Percentiles rank a stretch among this genome's conserved stretches.
Evolutionary conservation across 345 rosid genomes (phyloP).

Genomic region (Bretschneidera sinensis): DNA sequence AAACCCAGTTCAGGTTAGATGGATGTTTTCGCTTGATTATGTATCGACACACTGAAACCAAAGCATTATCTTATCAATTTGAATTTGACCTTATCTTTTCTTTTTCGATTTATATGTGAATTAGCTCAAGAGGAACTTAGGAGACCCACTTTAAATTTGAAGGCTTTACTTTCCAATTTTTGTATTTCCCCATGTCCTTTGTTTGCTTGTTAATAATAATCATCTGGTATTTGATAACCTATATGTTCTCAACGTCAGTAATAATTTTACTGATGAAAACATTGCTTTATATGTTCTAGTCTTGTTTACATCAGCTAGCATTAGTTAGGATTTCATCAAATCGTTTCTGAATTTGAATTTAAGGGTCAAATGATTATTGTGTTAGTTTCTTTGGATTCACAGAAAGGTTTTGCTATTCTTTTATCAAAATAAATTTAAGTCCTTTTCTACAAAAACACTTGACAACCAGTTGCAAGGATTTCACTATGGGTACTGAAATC

Average conservation of each 20-base stretch:
- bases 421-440: neutral
- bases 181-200: neutral
- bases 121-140: neutral
- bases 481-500: neutral
- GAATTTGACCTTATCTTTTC: neutral
- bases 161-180: neutral
- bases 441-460: neutral
- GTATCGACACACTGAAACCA: neutral
- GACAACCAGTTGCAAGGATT: too few species aligned
- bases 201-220: neutral
- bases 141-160: neutral
- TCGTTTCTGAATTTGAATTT: too few species aligned
- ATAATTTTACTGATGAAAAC: neutral
- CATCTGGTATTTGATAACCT: neutral
- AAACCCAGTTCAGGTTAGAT: too few species aligned
- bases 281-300: neutral
- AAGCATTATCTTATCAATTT: neutral
- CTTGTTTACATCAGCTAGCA: neutral
- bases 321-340: too few species aligned
- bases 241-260: neutral
- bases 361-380: too few species aligned
- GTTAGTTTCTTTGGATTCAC: too few species aligned
- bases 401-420: too few species aligned
- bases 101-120: neutral
- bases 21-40: neutral